Evolutionary conservation across 768 basidiomycete genomes (phyloP).

Genomic region (Boletellus sp.): DNA sequence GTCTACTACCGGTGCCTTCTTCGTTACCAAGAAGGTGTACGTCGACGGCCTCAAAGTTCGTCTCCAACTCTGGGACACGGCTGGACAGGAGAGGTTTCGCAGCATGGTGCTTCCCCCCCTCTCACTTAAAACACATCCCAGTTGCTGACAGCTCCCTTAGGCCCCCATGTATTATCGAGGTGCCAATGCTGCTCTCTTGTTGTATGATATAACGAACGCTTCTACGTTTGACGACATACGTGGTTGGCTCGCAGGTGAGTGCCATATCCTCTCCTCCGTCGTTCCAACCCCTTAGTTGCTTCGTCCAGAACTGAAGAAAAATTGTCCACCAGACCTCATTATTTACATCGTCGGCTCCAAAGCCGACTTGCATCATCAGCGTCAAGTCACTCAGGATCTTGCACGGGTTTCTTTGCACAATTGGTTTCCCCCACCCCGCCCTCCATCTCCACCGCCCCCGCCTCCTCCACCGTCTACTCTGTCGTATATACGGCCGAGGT

Average conservation of each 20-base stretch:
- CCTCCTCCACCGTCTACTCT: constrained; percentile 43
- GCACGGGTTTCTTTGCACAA: constrained; percentile 80
- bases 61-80: constrained; percentile 89
- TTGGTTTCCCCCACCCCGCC: constrained; percentile 82
- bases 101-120: constrained; percentile 61
- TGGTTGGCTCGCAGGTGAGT: constrained; percentile 84
- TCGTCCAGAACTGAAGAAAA: constrained; percentile 78
- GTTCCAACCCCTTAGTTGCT: constrained; percentile 1
- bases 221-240: constrained; percentile 86
- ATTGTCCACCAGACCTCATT: constrained; percentile 81
- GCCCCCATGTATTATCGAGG: constrained; percentile 97
- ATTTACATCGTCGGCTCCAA: constrained; percentile 96
- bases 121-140: constrained; percentile 12
- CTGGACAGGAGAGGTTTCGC: constrained; percentile 89
- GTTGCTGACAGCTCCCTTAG: constrained; percentile 37
- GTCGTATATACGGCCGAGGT: constrained; percentile 35
- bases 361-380: constrained; percentile 68
- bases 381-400: constrained; percentile 77
- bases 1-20: constrained; percentile 89
- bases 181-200: constrained; percentile 87
- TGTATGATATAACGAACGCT: constrained; percentile 93
- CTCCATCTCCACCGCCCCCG: constrained; percentile 63
- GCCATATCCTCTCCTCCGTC: background rate
- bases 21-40: constrained; percentile 88
- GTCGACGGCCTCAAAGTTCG: constrained; percentile 84